phyloP scores from a whole-genome alignment of 1,139 yeast species.

The Suhomyces guaymorum region DNA sequence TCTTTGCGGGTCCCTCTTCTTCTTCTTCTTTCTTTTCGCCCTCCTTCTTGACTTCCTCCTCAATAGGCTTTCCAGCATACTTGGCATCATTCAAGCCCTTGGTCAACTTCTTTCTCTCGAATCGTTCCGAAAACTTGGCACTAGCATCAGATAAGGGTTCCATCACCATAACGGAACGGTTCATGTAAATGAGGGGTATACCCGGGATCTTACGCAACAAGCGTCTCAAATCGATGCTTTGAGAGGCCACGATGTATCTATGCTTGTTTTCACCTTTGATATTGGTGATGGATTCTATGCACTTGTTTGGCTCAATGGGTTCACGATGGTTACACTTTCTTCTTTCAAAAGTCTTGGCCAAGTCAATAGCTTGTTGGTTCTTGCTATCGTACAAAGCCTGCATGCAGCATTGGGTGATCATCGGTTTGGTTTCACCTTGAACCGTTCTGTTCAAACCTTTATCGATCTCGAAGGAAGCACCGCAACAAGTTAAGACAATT shows the following conservation, averaged over 20 bases:
- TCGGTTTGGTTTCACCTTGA: conserved; percentile 84
- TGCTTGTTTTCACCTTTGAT: conserved; percentile 81
- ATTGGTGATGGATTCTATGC: conserved; percentile 70
- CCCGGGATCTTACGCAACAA: conserved; percentile 78
- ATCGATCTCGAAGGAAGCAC: conserved; percentile 67
- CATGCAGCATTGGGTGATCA: conserved; percentile 97
- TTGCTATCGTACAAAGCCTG: conserved; percentile 74
- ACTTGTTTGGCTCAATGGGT: conserved; percentile 70
- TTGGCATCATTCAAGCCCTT: conserved; percentile 70
- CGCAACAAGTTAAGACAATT: conserved; percentile 62
- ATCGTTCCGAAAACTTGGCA: conserved; percentile 48
- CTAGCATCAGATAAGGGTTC: conserved; percentile 86
- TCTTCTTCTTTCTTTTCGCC: conserved; percentile 6
- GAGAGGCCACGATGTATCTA: conserved; percentile 86
- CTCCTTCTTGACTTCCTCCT: conserved; percentile 11
- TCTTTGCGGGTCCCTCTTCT: conserved; percentile 22
- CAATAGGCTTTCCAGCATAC: conserved; percentile 32
- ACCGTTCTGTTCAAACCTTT: conserved; percentile 81
- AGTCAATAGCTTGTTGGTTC: conserved; percentile 70
- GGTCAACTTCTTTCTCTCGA: conserved; percentile 68
- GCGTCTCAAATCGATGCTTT: conserved; percentile 67
- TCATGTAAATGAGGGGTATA: conserved; percentile 83
- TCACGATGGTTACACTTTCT: conserved; percentile 64
- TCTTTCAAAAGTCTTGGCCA: conserved; percentile 84
- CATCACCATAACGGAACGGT: conserved; percentile 92